phyloP scores from a whole-genome alignment of 257 asterid genomes.

The Solanum arcanum region DNA sequence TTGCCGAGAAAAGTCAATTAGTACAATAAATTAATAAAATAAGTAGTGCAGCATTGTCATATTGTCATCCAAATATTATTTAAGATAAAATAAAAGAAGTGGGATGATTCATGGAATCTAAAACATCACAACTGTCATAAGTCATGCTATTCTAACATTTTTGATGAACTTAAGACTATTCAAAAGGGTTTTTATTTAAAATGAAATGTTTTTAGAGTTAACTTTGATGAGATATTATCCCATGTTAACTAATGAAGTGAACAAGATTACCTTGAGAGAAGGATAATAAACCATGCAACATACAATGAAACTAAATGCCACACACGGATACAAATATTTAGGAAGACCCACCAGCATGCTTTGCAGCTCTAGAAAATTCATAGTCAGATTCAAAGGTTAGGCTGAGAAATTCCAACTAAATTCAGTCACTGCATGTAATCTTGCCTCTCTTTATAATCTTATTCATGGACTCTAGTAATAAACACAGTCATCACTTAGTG shows the following conservation, averaged over 20 bases:
- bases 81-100: not conserved
- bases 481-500: not conserved
- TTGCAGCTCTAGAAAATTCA: not conserved
- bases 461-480: not conserved
- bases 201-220: not conserved
- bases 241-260: not conserved
- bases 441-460: not conserved
- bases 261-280: not conserved
- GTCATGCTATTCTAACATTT: not conserved
- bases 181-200: not conserved
- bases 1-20: not conserved
- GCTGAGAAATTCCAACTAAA: not conserved
- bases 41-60: not conserved
- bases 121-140: not conserved
- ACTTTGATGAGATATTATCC: not conserved
- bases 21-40: not conserved
- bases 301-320: not conserved
- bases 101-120: not conserved
- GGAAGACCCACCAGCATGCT: not conserved
- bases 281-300: not conserved
- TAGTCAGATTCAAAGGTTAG: not conserved
- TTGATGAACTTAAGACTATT: not conserved
- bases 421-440: not conserved
- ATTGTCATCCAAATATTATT: not conserved
- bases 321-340: not conserved